Conservation (phyloP, 1,284 basidiomycete genomes). For the Pascua sp. region DNA sequence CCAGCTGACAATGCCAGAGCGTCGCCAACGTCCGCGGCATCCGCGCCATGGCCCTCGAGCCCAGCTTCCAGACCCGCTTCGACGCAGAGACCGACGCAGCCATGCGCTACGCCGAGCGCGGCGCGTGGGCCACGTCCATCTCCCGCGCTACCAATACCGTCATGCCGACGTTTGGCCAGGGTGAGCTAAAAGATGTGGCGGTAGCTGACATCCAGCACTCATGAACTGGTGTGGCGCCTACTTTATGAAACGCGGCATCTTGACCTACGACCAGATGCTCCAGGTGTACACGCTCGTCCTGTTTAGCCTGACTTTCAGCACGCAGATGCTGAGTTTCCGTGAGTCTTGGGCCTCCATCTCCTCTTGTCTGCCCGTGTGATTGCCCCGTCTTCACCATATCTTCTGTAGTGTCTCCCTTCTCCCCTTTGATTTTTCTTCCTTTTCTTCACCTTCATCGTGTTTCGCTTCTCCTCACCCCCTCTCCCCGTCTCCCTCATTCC, state of each 20-base stretch:
- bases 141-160: constrained; percentile 75
- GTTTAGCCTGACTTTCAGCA: constrained; percentile 87
- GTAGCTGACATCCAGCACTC: constrained; percentile 56
- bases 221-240: constrained; percentile 86
- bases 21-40: constrained; percentile 82
- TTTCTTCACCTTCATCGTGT: too few relatives aligned
- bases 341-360: constrained; percentile 43
- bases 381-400: too few relatives aligned
- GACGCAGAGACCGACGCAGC: constrained; percentile 61
- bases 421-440: too few relatives aligned
- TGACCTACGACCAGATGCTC: constrained; percentile 82
- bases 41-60: constrained; percentile 82
- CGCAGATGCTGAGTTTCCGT: constrained; percentile 85
- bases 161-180: constrained; percentile 79
- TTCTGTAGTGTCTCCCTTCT: too few relatives aligned
- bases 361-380: too few relatives aligned
- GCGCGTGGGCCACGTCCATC: constrained; percentile 78
- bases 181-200: constrained; percentile 31
- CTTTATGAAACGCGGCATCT: constrained; percentile 73
- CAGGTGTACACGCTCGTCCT: constrained; percentile 86
- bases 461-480: too few relatives aligned
- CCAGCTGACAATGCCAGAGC: constrained; percentile 52
- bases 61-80: constrained; percentile 68
- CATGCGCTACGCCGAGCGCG: constrained; percentile 64
- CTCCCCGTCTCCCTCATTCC: too few relatives aligned